phyloP scores from a whole-genome alignment of 176 grass and related monocot genomes.

The Cymbopogon citratus region DNA sequence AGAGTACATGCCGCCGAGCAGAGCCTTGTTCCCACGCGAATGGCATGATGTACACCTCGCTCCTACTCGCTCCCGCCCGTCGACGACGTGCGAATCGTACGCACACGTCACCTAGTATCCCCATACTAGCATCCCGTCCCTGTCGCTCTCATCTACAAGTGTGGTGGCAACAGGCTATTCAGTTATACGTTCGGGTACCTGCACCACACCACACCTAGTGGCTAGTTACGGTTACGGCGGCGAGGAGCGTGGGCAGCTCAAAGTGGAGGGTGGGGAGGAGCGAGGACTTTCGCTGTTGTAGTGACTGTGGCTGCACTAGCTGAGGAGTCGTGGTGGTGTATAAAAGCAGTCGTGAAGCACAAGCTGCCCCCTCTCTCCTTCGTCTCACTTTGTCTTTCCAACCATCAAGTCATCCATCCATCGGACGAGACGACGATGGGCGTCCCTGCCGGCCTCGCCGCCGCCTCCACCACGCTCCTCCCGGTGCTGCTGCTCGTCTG shows the following conservation, averaged over 20 bases:
- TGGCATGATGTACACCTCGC: conserved; percentile 22
- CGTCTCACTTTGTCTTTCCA: neutral
- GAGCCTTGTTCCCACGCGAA: neutral
- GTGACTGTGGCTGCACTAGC: neutral
- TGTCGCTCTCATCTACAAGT: neutral
- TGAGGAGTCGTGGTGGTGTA: neutral
- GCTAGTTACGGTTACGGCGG: neutral
- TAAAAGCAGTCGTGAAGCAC: conserved; percentile 40
- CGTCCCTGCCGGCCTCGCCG: conserved; percentile 25
- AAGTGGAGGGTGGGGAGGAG: neutral
- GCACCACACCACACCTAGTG: neutral
- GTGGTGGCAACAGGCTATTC: neutral
- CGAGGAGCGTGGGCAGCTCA: neutral
- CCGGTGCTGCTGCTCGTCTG: conserved; percentile 4
- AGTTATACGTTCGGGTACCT: neutral
- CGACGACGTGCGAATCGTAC: neutral
- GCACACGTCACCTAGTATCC: neutral
- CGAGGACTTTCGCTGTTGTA: no score
- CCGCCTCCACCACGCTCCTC: neutral
- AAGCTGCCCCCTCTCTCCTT: conserved; percentile 2
- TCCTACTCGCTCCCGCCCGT: neutral
- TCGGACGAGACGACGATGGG: conserved; percentile 3
- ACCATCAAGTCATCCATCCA: neutral
- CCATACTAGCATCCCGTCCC: neutral
- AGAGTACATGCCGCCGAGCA: neutral